Percentiles rank a stretch among this genome's conserved stretches.
Conservation (phyloP, 164 flowering plant genomes). For the Aristolochia fimbriata region DNA sequence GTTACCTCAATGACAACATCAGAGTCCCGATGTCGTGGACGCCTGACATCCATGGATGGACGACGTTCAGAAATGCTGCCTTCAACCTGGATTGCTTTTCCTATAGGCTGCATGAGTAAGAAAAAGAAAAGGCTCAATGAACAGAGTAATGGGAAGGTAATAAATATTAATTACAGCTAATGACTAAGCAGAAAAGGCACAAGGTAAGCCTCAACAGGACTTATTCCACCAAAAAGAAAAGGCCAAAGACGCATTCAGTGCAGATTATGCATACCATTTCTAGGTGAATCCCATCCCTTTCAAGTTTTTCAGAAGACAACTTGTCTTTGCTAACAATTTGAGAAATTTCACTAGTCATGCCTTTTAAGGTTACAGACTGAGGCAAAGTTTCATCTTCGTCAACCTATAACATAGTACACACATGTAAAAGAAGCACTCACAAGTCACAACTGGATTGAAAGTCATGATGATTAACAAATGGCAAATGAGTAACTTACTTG, state of each 20-base stretch:
- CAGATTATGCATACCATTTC: constrained; percentile 15
- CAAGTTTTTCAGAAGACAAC: constrained; percentile 10
- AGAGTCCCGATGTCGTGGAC: constrained; percentile 33
- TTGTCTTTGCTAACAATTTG: constrained; percentile 9
- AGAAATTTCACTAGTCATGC: constrained; percentile 9
- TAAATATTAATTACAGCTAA: no score
- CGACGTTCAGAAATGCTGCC: constrained; percentile 37
- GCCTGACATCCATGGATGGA: constrained; percentile 39
- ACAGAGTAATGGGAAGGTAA: no score
- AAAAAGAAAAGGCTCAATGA: background rate
- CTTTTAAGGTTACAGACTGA: constrained; percentile 13
- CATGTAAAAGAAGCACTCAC: background rate
- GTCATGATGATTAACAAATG: background rate
- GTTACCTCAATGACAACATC: constrained; percentile 66
- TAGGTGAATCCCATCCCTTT: constrained; percentile 10
- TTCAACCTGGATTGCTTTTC: constrained; percentile 57
- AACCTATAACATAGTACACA: constrained; percentile 11
- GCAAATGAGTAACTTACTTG: constrained; percentile 15
- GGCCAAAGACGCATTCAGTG: no score
- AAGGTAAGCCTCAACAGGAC: background rate
- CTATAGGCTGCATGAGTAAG: constrained; percentile 32
- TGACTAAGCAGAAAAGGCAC: background rate
- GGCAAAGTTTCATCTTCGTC: constrained; percentile 12
- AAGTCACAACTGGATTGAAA: background rate
- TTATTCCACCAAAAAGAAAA: background rate